Evolutionary conservation across 768 basidiomycete species (phyloP), one percentile per base, ranked within the genome.

Genomic region (Phlebiopsis gigantea): DNA sequence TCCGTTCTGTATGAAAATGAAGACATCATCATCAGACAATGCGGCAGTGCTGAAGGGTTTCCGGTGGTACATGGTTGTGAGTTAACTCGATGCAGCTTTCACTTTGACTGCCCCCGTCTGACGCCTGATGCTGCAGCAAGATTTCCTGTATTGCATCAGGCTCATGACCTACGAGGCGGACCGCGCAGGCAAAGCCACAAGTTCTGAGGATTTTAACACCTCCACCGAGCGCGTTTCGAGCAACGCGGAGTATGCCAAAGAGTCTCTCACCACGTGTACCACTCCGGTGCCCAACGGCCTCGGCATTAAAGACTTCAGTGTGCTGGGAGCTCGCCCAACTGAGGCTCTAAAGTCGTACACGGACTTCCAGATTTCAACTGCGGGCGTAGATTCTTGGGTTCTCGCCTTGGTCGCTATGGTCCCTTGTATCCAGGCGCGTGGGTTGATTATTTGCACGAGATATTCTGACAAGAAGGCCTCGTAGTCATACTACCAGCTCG

Each of bases 71-170:
- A 12, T 17, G 2, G 34, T 39, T 10, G 34, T 39, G 17, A 39
- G 34, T 39, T 39, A 12, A 9, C 12, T 39, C 12, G 12, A 2
- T 39, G 8, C 3, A 10, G 34, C 34, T 9, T 39, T 61, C 53
- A 41, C 43, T 22, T 61, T 47, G 42, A 24, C 22, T 19, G 8
- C 10, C 30, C 28, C 24, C 22, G 9, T 28, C 26, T 43, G 15
- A 6, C 4, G 15, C 2, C 0, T 39, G 34, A 17, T 39, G 34
- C 12, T 9, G 34, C 51, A 61, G 60, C 60, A 61, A 61, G 60
- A 61, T 31, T 61, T 62, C 46, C 42, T 55, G 26, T 61, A 61
- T 46, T 61, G 60, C 24, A 43, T 46, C 28, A 30, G 59, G 10
- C 45, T 57, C 44, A 56, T 61, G 34, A 34, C 45, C 24, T 61